Percentiles rank a stretch among this genome's conserved stretches.
phyloP scores from a whole-genome alignment of 2,329 filamentous ascomycete species.

The Aureobasidium sp. region DNA sequence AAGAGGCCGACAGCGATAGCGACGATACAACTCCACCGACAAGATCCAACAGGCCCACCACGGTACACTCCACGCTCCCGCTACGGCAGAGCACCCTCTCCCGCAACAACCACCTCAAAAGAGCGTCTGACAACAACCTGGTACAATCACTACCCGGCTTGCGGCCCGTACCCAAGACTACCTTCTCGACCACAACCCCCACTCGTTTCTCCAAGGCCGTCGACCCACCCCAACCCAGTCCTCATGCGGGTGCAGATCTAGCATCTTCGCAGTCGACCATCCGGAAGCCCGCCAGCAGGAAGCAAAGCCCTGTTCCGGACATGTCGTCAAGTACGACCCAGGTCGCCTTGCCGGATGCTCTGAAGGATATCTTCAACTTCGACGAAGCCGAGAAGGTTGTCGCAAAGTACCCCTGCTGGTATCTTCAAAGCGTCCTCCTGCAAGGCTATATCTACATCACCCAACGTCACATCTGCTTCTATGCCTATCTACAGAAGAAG shows the following conservation, averaged over 20 bases:
- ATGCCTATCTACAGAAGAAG: conserved; percentile 93
- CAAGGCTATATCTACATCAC: conserved; percentile 97
- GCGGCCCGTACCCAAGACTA: background rate
- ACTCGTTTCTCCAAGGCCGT: conserved; percentile 15
- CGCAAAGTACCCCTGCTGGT: conserved; percentile 85
- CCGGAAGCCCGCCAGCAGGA: conserved; percentile 18
- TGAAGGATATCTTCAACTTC: conserved; percentile 66
- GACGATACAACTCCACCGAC: conserved; percentile 11
- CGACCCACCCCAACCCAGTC: conserved; percentile 60
- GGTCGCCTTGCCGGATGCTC: conserved; percentile 12
- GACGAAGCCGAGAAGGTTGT: conserved; percentile 75
- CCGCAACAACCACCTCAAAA: conserved; percentile 43
- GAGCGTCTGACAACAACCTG: conserved; percentile 56
- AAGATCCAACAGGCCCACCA: background rate
- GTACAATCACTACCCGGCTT: conserved; percentile 57
- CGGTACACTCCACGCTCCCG: background rate
- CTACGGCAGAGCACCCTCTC: conserved; percentile 6
- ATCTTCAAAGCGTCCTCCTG: conserved; percentile 81
- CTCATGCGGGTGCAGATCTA: conserved; percentile 43
- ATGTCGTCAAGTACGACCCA: conserved; percentile 9
- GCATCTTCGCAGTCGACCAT: conserved; percentile 21
- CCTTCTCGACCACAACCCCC: conserved; percentile 2
- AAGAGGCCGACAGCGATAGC: conserved; percentile 68
- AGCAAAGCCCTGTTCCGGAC: conserved; percentile 18
- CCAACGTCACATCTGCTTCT: conserved; percentile 87